Evolutionary conservation across 2,329 filamentous ascomycete species (phyloP), one percentile per base, ranked within the genome.

Genomic region (Aspergillus spinulosporus): DNA sequence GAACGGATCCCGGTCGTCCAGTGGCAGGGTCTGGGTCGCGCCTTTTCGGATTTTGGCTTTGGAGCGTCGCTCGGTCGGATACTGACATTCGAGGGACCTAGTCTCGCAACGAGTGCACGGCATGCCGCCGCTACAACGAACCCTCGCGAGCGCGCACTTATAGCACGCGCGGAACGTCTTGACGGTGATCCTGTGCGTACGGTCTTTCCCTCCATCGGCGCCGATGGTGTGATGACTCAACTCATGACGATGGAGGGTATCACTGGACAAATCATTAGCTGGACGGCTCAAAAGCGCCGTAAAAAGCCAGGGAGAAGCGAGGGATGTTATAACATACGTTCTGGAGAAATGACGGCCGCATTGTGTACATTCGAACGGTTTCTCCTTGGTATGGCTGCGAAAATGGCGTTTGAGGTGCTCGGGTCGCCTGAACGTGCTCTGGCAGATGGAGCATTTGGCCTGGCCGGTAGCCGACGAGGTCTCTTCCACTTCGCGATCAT

Each of bases 321-420:
- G 48, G 14, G 12, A 21, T 2, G 39, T 44, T 12, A 14, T 29
- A 15, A 26, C 69, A 52, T 73, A 74, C 72, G 71, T 76, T 64
- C 74, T 67, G 8, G 72, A 74, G 58, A 77, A 76, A 47, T 72
- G 66, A 21, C 74, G 74, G n/a, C 71, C 70, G 61, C 74, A 77
- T 51, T 72, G 70, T 11, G 59, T 54, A 58, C 74, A 76, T 49
- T 70, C 67, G 49, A 74, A 76, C 0, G 72, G 71, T 51, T 73
- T 74, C 55, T 73, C 71, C 45, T 74, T 74, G 5, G 72, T 73
- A 59, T 76, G 74, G 46, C 71, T 74, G 52, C 72, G 72, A 47
- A 74, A 57, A 62, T 76, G 74, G 26, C 74, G 72, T 61, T 74
- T 76, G 39, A 76, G 58, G 61, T 76, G 74, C 57, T 76, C 74